These are phyloP conservation scores for Flaveria robusta DNA, from an alignment of 129 eudicot species.

Conservation along the genomic window DNA sequence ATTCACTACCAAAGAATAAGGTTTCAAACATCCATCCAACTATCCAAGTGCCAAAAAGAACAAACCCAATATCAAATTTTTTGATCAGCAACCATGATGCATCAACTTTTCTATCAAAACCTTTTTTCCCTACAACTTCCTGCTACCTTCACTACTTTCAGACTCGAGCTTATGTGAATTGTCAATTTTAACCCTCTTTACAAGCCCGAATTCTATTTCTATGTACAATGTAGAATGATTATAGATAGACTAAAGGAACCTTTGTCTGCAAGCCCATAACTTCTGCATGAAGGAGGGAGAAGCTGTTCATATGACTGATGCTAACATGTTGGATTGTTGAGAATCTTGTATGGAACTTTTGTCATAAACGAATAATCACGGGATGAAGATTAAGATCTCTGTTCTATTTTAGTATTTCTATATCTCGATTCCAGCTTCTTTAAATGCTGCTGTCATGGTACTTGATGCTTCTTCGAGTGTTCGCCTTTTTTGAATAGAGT, in stretches of 20 bases:
- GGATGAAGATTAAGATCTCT: constrained; percentile 11
- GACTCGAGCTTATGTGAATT: constrained; percentile 28
- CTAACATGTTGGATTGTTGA: constrained; percentile 20
- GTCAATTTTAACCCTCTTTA: constrained; percentile 38
- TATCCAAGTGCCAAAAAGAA: constrained; percentile 14
- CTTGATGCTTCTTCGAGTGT: constrained; percentile 97
- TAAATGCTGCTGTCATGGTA: constrained; percentile 68
- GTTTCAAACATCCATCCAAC: constrained; percentile 18
- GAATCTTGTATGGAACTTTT: constrained; percentile 25
- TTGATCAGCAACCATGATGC: constrained; percentile 30
- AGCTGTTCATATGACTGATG: constrained; percentile 20
- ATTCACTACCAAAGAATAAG: no score
- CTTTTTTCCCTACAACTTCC: constrained; percentile 1
- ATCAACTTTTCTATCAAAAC: constrained; percentile 20
- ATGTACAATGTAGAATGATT: constrained; percentile 49
- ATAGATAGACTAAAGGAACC: constrained; percentile 7
- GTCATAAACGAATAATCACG: constrained; percentile 7
- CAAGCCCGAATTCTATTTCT: constrained; percentile 40
- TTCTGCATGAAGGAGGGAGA: neutral
- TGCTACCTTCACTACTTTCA: constrained; percentile 14
- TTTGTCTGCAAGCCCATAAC: neutral
- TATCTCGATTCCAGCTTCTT: constrained; percentile 53
- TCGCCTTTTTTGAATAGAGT: constrained; percentile 61
- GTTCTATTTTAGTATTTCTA: constrained; percentile 27
- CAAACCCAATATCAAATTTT: constrained; percentile 29